A percentile compares a stretch with the other conserved stretches of the same genome.
Evolutionary conservation across 768 basidiomycete genomes (phyloP).

Genomic region (Boletus sp.): DNA sequence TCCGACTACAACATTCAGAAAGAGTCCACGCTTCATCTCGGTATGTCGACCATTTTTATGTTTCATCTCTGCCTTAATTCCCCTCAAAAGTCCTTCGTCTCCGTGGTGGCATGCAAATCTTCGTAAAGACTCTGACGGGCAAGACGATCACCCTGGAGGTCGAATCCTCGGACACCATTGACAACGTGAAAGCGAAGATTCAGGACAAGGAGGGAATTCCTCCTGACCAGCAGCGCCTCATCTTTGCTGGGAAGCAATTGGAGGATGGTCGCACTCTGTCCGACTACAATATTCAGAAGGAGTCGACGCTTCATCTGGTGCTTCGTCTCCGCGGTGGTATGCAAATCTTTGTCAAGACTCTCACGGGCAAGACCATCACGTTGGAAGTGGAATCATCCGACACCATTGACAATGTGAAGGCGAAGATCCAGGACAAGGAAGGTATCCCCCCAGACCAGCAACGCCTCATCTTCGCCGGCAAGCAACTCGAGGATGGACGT

Average conservation of each 20-base stretch:
- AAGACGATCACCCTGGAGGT: constrained; percentile 94
- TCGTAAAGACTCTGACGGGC: constrained; percentile 83
- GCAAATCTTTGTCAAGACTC: constrained; percentile 71
- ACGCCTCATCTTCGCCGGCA: constrained; percentile 76
- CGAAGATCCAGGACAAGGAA: constrained; percentile 79
- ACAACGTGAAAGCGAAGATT: constrained; percentile 83
- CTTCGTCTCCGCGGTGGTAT: constrained; percentile 68
- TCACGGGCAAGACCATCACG: constrained; percentile 77
- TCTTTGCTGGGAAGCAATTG: constrained; percentile 92
- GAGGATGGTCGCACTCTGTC: constrained; percentile 90
- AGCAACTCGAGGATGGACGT: constrained; percentile 76
- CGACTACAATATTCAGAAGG: constrained; percentile 84
- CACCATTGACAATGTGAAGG: constrained; percentile 75
- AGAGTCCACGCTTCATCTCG: constrained; percentile 67
- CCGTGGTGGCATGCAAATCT: constrained; percentile 90
- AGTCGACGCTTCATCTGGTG: constrained; percentile 73
- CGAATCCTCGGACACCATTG: constrained; percentile 90
- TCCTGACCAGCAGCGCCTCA: constrained; percentile 82
- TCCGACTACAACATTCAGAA: constrained; percentile 93
- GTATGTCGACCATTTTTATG: not conserved
- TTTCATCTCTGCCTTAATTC: not conserved
- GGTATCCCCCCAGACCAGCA: constrained; percentile 79
- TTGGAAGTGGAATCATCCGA: constrained; percentile 73
- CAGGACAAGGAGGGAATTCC: constrained; percentile 84
- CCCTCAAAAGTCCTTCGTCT: constrained; percentile 62